These are phyloP conservation scores for Penicillium simplicissimum DNA, from an alignment of 495 filamentous ascomycete genomes.

Conservation along the genomic window DNA sequence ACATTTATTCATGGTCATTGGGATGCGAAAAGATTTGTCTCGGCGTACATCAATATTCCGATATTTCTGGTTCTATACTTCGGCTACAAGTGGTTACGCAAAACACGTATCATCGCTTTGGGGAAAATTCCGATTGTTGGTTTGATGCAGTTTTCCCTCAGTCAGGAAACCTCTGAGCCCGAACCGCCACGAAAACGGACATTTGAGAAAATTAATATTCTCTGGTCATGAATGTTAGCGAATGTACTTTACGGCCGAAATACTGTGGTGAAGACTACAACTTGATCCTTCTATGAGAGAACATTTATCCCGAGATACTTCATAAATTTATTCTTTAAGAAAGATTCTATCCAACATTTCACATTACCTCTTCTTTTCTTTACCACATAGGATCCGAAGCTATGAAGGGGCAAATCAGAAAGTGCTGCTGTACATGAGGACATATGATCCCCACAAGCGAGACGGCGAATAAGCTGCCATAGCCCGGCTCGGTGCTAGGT, in stretches of 20 bases:
- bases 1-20: slow-evolving; percentile 54
- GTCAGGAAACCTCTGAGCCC: slow-evolving; percentile 24
- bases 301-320: neutral
- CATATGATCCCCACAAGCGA: no score
- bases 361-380: no score
- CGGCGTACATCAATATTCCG: slow-evolving; percentile 27
- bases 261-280: neutral
- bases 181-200: slow-evolving; percentile 11
- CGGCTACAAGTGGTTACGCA: slow-evolving; percentile 19
- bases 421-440: no score
- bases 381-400: no score
- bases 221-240: slow-evolving; percentile 20
- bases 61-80: no score
- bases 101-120: slow-evolving; percentile 53
- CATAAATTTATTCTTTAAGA: neutral
- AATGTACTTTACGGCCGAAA: neutral
- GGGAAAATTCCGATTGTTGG: slow-evolving; percentile 42
- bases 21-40: slow-evolving; percentile 31
- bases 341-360: no score
- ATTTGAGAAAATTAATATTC: slow-evolving; percentile 23
- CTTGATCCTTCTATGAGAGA: neutral
- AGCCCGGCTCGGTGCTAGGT: no score
- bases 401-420: no score
- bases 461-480: no score
- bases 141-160: slow-evolving; percentile 21